Conservation (phyloP, 1,284 basidiomycete genomes). For the Microbotryum scabiosae region DNA sequence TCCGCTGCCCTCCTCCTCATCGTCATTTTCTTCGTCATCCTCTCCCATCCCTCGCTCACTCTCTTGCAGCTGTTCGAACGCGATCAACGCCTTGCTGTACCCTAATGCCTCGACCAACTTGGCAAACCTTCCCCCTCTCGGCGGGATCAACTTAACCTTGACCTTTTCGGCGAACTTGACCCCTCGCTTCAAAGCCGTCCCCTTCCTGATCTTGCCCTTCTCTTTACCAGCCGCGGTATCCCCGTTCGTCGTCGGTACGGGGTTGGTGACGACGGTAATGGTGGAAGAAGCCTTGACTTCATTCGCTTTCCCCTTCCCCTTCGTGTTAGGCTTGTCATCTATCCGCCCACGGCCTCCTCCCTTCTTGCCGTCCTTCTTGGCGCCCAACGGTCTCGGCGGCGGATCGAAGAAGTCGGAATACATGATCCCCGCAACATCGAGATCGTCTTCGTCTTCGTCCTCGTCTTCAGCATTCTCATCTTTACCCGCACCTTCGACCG, state of each 20-base stretch:
- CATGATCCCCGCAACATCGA: conserved; percentile 24
- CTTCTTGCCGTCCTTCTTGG: neutral
- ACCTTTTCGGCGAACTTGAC: conserved; percentile 77
- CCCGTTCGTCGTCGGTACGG: neutral
- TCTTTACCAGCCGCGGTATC: conserved; percentile 23
- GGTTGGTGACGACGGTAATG: neutral
- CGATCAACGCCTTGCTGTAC: conserved; percentile 10
- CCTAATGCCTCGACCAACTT: conserved; percentile 16
- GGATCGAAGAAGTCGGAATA: conserved; percentile 35
- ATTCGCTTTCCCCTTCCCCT: conserved; percentile 32
- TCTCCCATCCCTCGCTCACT: conserved; percentile 38
- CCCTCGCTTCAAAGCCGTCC: conserved; percentile 32
- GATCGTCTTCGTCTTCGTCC: conserved; percentile 30
- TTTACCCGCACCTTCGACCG: conserved; percentile 4
- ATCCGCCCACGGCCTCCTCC: no score
- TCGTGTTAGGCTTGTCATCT: conserved; percentile 20
- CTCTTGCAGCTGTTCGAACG: conserved; percentile 41
- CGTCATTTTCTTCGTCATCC: conserved; percentile 25
- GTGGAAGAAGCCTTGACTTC: neutral
- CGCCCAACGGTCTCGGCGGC: conserved; percentile 6
- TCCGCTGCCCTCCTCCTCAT: conserved; percentile 20
- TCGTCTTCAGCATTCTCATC: conserved; percentile 17
- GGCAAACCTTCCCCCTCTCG: conserved; percentile 40
- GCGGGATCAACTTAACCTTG: conserved; percentile 50
- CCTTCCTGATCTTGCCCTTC: conserved; percentile 23